Evolutionary conservation across 2,329 filamentous ascomycete species (phyloP).

Genomic region (Graphilbum sp.): DNA sequence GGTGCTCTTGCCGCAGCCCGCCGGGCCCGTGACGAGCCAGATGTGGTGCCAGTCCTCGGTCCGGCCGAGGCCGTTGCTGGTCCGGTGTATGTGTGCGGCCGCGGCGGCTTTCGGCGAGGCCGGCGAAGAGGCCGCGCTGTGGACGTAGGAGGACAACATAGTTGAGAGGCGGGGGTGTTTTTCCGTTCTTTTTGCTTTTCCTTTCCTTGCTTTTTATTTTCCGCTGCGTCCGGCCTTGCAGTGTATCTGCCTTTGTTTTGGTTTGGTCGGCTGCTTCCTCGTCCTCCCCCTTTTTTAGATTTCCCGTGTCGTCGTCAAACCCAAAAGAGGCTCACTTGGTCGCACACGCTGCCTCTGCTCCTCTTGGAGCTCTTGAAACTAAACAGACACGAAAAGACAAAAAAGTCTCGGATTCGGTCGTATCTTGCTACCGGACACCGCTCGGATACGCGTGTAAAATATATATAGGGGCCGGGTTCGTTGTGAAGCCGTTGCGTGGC

Average conservation of each 20-base stretch:
- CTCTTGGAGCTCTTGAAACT: too few species aligned
- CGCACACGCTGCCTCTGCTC: too few species aligned
- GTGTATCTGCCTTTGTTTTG: too few species aligned
- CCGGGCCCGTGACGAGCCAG: constrained; percentile 66
- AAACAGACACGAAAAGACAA: too few species aligned
- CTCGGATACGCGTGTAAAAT: too few species aligned
- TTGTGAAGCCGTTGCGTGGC: too few species aligned
- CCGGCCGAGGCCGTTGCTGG: too few species aligned
- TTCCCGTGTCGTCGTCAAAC: neutral
- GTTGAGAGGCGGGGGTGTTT: neutral
- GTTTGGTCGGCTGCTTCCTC: neutral
- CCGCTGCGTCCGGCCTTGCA: neutral
- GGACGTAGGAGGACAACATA: neutral
- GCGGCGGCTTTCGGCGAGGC: neutral
- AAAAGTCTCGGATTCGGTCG: too few species aligned
- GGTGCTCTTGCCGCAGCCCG: constrained; percentile 66
- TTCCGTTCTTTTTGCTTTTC: too few species aligned
- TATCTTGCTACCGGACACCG: too few species aligned
- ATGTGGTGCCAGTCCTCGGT: constrained; percentile 40
- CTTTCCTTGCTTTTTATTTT: neutral
- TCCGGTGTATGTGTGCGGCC: too few species aligned
- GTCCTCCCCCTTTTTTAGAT: neutral
- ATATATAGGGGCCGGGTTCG: too few species aligned
- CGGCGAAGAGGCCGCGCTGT: neutral
- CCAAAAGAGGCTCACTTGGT: neutral